phyloP scores from a whole-genome alignment of 2,329 filamentous ascomycete genomes.

The Trichophyton schoenleinii region DNA sequence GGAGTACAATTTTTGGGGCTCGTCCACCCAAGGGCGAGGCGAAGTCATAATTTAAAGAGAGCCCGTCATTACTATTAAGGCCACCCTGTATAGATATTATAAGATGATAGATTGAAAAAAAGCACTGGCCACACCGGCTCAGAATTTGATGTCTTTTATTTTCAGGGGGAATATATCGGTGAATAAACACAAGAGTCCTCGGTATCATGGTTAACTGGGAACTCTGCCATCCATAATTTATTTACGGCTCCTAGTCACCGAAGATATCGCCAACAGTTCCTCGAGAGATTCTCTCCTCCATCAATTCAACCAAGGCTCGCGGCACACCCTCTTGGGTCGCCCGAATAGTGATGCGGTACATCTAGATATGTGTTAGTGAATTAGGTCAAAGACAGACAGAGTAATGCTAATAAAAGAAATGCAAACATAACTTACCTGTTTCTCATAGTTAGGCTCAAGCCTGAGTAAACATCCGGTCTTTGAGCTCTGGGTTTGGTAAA shows the following conservation, averaged over 20 bases:
- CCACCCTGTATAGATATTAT: neutral
- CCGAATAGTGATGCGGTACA: conserved; percentile 86
- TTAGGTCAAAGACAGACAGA: neutral
- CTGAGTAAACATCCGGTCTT: conserved; percentile 91
- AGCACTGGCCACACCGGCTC: neutral
- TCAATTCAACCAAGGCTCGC: conserved; percentile 62
- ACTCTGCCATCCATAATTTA: neutral
- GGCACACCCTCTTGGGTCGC: conserved; percentile 88
- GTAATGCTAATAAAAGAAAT: neutral
- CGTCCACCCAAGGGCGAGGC: conserved; percentile 69
- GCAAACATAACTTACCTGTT: conserved; percentile 53
- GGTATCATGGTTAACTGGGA: neutral
- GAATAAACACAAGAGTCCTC: neutral
- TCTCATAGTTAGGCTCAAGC: conserved; percentile 85
- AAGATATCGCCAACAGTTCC: conserved; percentile 21
- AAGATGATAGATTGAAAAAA: neutral
- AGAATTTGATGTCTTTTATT: neutral
- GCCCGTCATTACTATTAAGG: neutral
- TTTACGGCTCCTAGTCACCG: neutral
- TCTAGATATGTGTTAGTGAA: conserved; percentile 42
- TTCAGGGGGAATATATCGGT: neutral
- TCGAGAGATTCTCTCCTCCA: conserved; percentile 68
- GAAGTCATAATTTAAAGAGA: conserved; percentile 28
- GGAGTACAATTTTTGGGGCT: conserved; percentile 85
- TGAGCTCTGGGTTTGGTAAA: conserved; percentile 64